Percentiles rank a stretch among this genome's conserved stretches.
phyloP scores from a whole-genome alignment of 1,284 basidiomycete genomes.

The Omphalotus olearius region DNA sequence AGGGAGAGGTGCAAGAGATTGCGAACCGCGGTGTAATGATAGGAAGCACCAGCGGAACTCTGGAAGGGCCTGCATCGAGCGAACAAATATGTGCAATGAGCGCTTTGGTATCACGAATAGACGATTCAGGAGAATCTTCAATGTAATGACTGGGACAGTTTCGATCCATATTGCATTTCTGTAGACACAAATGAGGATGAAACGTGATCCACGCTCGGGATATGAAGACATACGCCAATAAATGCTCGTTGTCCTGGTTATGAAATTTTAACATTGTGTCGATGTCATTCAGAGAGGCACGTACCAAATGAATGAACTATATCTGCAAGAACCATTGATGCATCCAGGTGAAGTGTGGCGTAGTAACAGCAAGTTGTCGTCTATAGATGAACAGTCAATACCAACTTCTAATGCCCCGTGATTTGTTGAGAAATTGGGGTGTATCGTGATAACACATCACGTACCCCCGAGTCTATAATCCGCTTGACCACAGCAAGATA shows the following conservation, averaged over 20 bases:
- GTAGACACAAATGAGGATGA: slow-evolving; percentile 14
- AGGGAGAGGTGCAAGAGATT: slow-evolving; percentile 80
- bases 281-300: slow-evolving; percentile 14
- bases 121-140: slow-evolving; percentile 58
- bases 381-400: slow-evolving; percentile 31
- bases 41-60: slow-evolving; percentile 69
- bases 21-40: slow-evolving; percentile 95
- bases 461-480: slow-evolving; percentile 73
- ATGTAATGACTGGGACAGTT: slow-evolving; percentile 70
- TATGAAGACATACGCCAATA: slow-evolving; percentile 62
- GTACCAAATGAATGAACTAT: slow-evolving; percentile 64
- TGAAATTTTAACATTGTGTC: slow-evolving; percentile 4
- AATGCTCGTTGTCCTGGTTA: slow-evolving; percentile 80
- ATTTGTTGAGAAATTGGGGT: neutral
- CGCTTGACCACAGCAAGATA: slow-evolving; percentile 77
- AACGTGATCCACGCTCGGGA: neutral
- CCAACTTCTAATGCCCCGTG: neutral
- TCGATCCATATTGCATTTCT: slow-evolving; percentile 96
- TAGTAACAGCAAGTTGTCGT: slow-evolving; percentile 96
- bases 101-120: slow-evolving; percentile 57
- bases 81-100: slow-evolving; percentile 69
- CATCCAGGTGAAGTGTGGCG: slow-evolving; percentile 78
- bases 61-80: slow-evolving; percentile 31
- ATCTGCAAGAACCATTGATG: slow-evolving; percentile 79
- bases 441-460: neutral